Evolutionary conservation across 208 protist species (phyloP).

Genomic region (Leishmania arabica): DNA sequence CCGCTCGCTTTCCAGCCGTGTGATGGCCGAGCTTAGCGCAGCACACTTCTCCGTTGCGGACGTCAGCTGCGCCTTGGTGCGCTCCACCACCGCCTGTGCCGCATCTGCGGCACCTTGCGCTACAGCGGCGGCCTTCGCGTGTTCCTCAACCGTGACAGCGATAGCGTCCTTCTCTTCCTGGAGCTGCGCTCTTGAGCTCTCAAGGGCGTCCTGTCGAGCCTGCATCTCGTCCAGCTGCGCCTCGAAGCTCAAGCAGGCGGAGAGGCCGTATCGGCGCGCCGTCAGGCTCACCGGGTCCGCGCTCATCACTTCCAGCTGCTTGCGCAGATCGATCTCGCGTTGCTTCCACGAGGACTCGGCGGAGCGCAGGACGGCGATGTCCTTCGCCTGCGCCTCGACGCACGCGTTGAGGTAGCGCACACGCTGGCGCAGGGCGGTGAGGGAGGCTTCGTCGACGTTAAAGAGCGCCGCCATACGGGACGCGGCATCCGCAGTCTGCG

Average conservation of each 20-base stretch:
- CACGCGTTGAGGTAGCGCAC: constrained; percentile 36
- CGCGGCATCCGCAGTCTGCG: constrained; percentile 1
- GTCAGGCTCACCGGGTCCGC: constrained; percentile 68
- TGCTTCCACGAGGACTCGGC: constrained; percentile 50
- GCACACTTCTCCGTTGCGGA: background rate
- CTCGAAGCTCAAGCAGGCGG: constrained; percentile 53
- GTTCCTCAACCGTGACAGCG: constrained; percentile 1
- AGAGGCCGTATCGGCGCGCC: constrained; percentile 75
- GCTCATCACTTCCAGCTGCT: constrained; percentile 61
- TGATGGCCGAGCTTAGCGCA: background rate
- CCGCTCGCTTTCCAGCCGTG: constrained; percentile 7
- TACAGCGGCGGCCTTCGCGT: background rate
- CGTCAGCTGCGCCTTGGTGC: constrained; percentile 7
- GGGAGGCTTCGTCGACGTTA: constrained; percentile 17
- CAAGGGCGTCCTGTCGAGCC: constrained; percentile 16
- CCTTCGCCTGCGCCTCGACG: constrained; percentile 40
- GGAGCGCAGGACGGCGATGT: constrained; percentile 43
- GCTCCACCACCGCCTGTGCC: constrained; percentile 8
- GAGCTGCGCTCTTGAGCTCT: background rate
- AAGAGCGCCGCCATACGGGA: constrained; percentile 15
- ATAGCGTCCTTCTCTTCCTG: constrained; percentile 17
- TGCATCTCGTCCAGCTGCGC: constrained; percentile 47
- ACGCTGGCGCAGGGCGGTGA: constrained; percentile 22
- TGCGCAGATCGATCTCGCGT: constrained; percentile 60
- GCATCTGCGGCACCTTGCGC: constrained; percentile 6